Conservation (phyloP, 2,329 filamentous ascomycete species). For the Fusarium buxicola region DNA sequence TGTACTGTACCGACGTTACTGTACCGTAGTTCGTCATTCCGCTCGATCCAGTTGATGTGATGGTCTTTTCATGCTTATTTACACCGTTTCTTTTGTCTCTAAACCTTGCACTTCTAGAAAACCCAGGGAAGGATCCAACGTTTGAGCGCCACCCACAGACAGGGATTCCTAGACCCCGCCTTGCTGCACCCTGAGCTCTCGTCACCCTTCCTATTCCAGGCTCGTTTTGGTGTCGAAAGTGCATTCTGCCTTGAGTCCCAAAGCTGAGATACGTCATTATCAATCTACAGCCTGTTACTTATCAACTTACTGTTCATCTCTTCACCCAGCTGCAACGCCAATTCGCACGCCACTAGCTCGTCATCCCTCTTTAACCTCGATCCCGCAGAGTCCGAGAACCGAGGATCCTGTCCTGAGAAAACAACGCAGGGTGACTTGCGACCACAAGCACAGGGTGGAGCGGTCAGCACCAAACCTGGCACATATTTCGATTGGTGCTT, state of each 20-base stretch:
- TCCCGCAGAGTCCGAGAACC: constrained; percentile 8
- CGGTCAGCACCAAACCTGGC: constrained; percentile 26
- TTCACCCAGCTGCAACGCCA: constrained; percentile 3
- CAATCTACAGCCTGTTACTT: background rate
- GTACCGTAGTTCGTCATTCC: constrained; percentile 22
- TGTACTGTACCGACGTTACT: too few species aligned
- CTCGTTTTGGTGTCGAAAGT: constrained; percentile 2
- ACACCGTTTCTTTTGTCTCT: constrained; percentile 33
- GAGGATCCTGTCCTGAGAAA: constrained; percentile 6
- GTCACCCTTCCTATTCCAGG: constrained; percentile 4
- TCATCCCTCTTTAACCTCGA: constrained; percentile 9
- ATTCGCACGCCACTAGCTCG: constrained; percentile 12
- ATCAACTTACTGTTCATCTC: constrained; percentile 1
- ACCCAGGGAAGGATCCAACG: constrained; percentile 33
- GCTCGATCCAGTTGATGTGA: constrained; percentile 27
- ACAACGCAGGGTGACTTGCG: constrained; percentile 16
- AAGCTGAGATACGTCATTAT: constrained; percentile 1
- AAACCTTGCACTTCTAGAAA: constrained; percentile 40
- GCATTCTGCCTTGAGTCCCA: background rate
- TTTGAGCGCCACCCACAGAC: constrained; percentile 11
- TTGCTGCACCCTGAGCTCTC: constrained; percentile 21
- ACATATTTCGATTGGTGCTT: constrained; percentile 32
- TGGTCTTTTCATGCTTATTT: constrained; percentile 41
- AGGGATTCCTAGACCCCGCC: constrained; percentile 20
- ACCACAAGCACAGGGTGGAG: constrained; percentile 30